Base-by-base conservation (phyloP, 495 filamentous ascomycete genomes). In the Aspergillus cristatus region DNA sequence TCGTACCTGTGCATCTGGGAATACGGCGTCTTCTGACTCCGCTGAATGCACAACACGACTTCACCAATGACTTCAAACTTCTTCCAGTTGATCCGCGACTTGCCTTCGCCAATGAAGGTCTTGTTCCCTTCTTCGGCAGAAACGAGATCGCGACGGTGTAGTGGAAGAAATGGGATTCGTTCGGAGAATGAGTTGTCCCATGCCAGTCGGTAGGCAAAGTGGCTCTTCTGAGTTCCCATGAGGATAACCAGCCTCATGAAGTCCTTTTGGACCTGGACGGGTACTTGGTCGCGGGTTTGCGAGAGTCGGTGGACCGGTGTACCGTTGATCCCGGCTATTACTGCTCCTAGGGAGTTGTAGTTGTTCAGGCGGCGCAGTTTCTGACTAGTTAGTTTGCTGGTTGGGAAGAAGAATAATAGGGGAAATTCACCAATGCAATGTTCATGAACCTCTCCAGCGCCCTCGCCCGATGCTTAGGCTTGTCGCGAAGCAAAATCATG, bases 21-120 rank as follows among this genome's bases (percentile, higher is more conserved):
- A 50, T 95, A 95, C 12, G 90, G 82, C 29, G 75, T 80, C 24
- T 80, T 81, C 63, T 96, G 91, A 55, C 87, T 94, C 57, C 78
- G 79, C 68, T 94, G 87, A 26, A 98, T 82, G 3, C 84, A 82
- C 36, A 94, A 71, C 35, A 98, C 73, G 16, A 95, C 82, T 41
- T 96, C 89, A 3, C 87, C 86, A 65, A 97, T 81, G 14, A 98
- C 82, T 65, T 97, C 88, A 47, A 97, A 97, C 51, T 98, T 98
- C 65, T 82, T 87, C 91, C 91, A 98, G 53, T 96, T 97, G 51
- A 98, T 86, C 28, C 84, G 71, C 40, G 82, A 78, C 40, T 82
- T 77, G 35, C 63, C 68, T 15, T 82, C 74, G 14, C 79, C 80
- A 7, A 95, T 67, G 53, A 93, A 89, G 10, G 91, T 97, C 43